Evolutionary conservation across 108 stramenopile genomes (phyloP).

Genomic region (Skeletonema grethae): DNA sequence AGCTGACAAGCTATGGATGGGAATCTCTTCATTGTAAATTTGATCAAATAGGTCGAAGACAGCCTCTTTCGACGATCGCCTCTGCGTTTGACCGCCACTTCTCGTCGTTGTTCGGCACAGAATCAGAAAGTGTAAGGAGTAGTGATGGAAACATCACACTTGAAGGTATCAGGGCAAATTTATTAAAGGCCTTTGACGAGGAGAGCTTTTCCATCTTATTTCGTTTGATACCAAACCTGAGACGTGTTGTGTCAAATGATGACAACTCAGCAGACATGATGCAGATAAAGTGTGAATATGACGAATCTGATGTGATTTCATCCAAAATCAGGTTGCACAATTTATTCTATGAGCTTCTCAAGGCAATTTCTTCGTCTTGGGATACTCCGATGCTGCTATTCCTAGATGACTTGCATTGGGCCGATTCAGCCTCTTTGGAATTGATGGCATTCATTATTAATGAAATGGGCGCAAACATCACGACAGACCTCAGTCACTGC

Average conservation of each 20-base stretch:
- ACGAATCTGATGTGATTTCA: background rate
- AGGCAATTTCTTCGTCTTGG: constrained; percentile 15
- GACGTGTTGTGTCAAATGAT: background rate
- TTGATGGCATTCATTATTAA: constrained; percentile 47
- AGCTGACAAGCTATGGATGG: constrained; percentile 28
- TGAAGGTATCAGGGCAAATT: background rate
- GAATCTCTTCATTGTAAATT: constrained; percentile 34
- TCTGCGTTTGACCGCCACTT: background rate
- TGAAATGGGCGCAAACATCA: constrained; percentile 16
- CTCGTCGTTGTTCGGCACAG: background rate
- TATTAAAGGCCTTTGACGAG: background rate
- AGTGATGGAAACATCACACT: background rate
- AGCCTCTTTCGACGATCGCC: background rate
- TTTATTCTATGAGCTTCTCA: background rate
- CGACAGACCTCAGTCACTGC: background rate
- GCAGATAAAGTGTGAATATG: background rate
- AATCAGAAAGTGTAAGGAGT: background rate
- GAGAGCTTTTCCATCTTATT: background rate
- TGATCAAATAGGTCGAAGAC: constrained; percentile 12
- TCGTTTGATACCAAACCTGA: background rate
- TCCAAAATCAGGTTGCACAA: background rate
- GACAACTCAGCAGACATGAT: background rate
- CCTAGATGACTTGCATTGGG: constrained; percentile 73
- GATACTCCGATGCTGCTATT: constrained; percentile 41
- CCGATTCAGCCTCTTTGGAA: constrained; percentile 50